A percentile compares a stretch with the other conserved stretches of the same genome.
Evolutionary conservation across 2,329 filamentous ascomycete genomes (phyloP).

Genomic region (Scedosporium apiospermum): DNA sequence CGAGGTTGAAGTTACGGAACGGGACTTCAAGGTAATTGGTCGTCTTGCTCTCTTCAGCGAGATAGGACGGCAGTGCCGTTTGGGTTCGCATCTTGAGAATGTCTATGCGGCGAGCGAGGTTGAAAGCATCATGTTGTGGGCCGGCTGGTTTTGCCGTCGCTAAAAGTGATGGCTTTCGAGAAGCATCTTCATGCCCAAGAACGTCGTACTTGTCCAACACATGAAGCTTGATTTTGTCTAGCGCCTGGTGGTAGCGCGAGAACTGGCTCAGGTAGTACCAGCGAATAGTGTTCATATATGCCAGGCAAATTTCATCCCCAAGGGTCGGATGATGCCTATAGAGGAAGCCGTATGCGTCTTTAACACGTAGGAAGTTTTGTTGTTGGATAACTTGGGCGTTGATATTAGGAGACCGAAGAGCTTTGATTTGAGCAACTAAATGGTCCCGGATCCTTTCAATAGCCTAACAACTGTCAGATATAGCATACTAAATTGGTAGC

Average conservation of each 20-base stretch:
- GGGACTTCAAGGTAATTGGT: conserved; percentile 82
- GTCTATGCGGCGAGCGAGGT: conserved; percentile 77
- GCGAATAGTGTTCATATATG: conserved; percentile 96
- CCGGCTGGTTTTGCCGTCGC: conserved; percentile 41
- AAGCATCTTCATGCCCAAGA: conserved; percentile 64
- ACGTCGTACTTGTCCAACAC: conserved; percentile 73
- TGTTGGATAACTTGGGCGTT: conserved; percentile 97
- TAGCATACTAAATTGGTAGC: neutral
- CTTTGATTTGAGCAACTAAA: conserved; percentile 88
- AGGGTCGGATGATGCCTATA: conserved; percentile 73
- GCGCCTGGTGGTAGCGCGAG: conserved; percentile 70
- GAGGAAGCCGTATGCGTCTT: conserved; percentile 79
- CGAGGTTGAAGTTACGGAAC: conserved; percentile 91
- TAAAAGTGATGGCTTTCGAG: conserved; percentile 52
- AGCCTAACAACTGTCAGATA: conserved; percentile 43
- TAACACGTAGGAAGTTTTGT: conserved; percentile 80
- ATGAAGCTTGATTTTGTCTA: conserved; percentile 80
- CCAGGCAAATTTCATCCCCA: conserved; percentile 80
- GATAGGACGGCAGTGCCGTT: conserved; percentile 72
- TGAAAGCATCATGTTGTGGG: conserved; percentile 75
- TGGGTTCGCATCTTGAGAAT: conserved; percentile 65
- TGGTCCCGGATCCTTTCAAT: conserved; percentile 90
- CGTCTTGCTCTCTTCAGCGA: conserved; percentile 81
- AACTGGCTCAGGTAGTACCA: conserved; percentile 98
- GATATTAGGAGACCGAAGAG: conserved; percentile 85